Conservation (phyloP, 768 basidiomycete genomes). For the Pleurotus pulmonarius region DNA sequence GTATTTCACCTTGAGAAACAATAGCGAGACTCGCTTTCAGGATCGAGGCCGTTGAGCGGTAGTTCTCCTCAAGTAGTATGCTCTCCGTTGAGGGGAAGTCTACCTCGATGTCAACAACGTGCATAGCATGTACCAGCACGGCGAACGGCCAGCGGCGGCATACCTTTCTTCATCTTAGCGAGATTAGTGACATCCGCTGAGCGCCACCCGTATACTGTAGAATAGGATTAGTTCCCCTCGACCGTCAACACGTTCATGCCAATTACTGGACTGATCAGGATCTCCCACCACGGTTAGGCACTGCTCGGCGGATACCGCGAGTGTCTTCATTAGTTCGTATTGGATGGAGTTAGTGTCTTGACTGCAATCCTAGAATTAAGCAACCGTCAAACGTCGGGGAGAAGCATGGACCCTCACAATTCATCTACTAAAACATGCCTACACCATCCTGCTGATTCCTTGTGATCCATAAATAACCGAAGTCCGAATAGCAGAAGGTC, state of each 20-base stretch:
- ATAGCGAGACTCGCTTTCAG: constrained; percentile 71
- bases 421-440: constrained; percentile 76
- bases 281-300: constrained; percentile 84
- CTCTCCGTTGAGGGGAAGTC: constrained; percentile 65
- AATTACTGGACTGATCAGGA: constrained; percentile 81
- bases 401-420: constrained; percentile 46
- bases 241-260: background rate
- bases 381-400: background rate
- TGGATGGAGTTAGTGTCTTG: constrained; percentile 83
- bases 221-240: background rate
- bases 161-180: constrained; percentile 62
- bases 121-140: background rate
- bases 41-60: constrained; percentile 79
- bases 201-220: constrained; percentile 82
- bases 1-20: constrained; percentile 66
- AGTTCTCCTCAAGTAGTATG: constrained; percentile 82
- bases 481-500: constrained; percentile 76
- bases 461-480: constrained; percentile 51
- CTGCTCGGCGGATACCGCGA: constrained; percentile 42
- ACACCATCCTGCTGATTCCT: constrained; percentile 53
- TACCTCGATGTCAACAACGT: constrained; percentile 16
- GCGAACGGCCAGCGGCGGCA: background rate
- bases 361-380: constrained; percentile 23
- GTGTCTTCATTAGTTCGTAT: constrained; percentile 71
- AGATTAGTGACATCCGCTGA: constrained; percentile 77